phyloP scores from a whole-genome alignment of 2,329 filamentous ascomycete genomes.

The Beauveria sp. region DNA sequence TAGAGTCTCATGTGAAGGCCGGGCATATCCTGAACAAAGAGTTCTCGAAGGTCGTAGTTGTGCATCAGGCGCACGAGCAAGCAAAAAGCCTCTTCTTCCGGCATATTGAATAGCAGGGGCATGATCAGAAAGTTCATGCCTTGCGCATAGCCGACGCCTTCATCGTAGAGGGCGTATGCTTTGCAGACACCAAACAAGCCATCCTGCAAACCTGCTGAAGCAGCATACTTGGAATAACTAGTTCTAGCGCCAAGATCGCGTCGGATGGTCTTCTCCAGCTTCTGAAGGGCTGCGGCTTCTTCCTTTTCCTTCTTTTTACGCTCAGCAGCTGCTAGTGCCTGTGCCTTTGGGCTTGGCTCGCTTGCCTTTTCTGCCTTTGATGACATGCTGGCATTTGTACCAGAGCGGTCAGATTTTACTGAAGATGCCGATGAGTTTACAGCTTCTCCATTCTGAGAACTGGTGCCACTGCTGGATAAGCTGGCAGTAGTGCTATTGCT shows the following conservation, averaged over 20 bases:
- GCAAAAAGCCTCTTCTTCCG: slow-evolving; percentile 93
- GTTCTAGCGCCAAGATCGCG: slow-evolving; percentile 87
- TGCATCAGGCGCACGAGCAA: slow-evolving; percentile 92
- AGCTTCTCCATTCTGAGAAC: slow-evolving; percentile 55
- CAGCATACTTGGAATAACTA: slow-evolving; percentile 93
- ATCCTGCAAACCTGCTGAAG: slow-evolving; percentile 84
- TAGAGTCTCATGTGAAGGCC: slow-evolving; percentile 89
- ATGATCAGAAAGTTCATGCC: slow-evolving; percentile 99
- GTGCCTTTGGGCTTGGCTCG: slow-evolving; percentile 58
- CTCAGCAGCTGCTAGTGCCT: slow-evolving; percentile 56
- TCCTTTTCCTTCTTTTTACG: slow-evolving; percentile 74
- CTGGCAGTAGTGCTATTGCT: slow-evolving; percentile 47
- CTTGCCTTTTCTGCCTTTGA: slow-evolving; percentile 53
- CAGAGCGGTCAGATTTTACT: slow-evolving; percentile 69
- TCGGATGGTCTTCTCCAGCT: slow-evolving; percentile 85
- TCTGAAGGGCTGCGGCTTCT: slow-evolving; percentile 64
- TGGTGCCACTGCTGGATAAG: slow-evolving; percentile 44
- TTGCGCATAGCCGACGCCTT: slow-evolving; percentile 91
- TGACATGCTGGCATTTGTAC: slow-evolving; percentile 46
- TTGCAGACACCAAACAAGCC: slow-evolving; percentile 94
- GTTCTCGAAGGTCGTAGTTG: slow-evolving; percentile 83
- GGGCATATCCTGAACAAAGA: slow-evolving; percentile 95
- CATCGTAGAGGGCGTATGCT: slow-evolving; percentile 92
- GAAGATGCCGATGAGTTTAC: slow-evolving; percentile 76
- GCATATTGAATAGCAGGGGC: slow-evolving; percentile 96